phyloP scores from a whole-genome alignment of 805 yeast species.

The Candida michaelii region DNA sequence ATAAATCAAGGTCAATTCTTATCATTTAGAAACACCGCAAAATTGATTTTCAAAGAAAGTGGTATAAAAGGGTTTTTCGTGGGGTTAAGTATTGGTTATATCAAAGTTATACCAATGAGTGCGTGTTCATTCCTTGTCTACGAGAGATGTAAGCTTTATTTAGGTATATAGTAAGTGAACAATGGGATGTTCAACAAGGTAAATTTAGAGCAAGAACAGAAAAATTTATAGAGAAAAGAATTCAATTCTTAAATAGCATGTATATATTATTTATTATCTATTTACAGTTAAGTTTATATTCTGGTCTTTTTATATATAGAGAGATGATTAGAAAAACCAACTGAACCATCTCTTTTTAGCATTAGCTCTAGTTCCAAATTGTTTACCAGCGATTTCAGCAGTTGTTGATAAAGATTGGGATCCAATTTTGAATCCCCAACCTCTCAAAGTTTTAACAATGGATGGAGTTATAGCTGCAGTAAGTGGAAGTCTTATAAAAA shows the following conservation, averaged over 20 bases:
- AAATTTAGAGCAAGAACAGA: too few relatives aligned
- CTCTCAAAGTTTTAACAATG: conserved; percentile 61
- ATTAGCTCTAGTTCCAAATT: conserved; percentile 54
- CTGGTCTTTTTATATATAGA: conserved; percentile 4
- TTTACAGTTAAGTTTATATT: not conserved
- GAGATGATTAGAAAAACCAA: conserved; percentile 51
- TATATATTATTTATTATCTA: conserved; percentile 1
- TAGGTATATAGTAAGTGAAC: conserved; percentile 49
- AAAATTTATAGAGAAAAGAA: conserved; percentile 1
- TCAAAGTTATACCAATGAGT: conserved; percentile 95
- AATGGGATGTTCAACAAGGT: too few relatives aligned
- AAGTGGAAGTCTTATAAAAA: conserved; percentile 80
- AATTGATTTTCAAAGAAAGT: conserved; percentile 61
- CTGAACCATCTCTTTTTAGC: conserved; percentile 56
- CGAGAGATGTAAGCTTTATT: conserved; percentile 72
- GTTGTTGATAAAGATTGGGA: conserved; percentile 45
- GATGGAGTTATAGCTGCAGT: conserved; percentile 91
- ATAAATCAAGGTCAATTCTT: conserved; percentile 57
- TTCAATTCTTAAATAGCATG: conserved; percentile 8
- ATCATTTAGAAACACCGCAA: conserved; percentile 54
- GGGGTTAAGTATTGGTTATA: conserved; percentile 92
- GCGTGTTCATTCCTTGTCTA: conserved; percentile 95
- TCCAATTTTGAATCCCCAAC: conserved; percentile 81
- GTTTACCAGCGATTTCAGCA: conserved; percentile 34
- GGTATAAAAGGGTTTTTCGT: conserved; percentile 90